Evolutionary conservation across 441 rosid species (phyloP).

Genomic region (Hura crepitans): DNA sequence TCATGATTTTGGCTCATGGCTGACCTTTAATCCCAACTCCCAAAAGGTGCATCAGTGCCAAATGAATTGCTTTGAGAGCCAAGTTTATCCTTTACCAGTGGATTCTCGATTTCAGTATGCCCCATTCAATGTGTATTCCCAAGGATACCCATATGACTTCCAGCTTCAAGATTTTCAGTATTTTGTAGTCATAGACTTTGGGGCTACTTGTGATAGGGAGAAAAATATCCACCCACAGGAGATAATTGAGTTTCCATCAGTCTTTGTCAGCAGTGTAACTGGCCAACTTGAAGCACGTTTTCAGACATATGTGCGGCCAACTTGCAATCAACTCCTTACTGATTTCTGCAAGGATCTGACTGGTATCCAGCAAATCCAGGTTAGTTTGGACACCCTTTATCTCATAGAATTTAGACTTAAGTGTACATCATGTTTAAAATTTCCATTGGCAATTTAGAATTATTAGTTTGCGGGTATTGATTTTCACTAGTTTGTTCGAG

Average conservation of each 20-base stretch:
- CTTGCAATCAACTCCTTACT: conserved; percentile 52
- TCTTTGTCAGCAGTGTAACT: conserved; percentile 51
- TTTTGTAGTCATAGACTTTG: conserved; percentile 70
- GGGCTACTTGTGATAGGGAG: conserved; percentile 70
- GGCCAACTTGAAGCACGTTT: conserved; percentile 63
- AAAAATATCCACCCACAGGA: conserved; percentile 64
- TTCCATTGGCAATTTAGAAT: not conserved
- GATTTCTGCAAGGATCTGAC: conserved; percentile 73
- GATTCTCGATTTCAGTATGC: conserved; percentile 38
- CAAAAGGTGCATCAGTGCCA: conserved; percentile 42
- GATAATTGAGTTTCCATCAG: conserved; percentile 74
- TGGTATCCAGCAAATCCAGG: conserved; percentile 71
- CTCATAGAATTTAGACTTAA: not conserved
- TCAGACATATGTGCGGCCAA: conserved; percentile 67
- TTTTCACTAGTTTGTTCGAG: not conserved
- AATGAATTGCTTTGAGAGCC: conserved; percentile 39
- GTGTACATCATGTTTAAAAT: not conserved
- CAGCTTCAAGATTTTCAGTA: conserved; percentile 58
- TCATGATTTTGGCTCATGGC: conserved; percentile 40
- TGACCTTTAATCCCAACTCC: conserved; percentile 38
- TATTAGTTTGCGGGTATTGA: not conserved
- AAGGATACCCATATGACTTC: conserved; percentile 37
- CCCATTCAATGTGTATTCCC: conserved; percentile 31
- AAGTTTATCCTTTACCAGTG: conserved; percentile 35
- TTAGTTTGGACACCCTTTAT: conserved; percentile 15